Evolutionary conservation across 768 basidiomycete genomes (phyloP), one percentile per base, ranked within the genome.

Genomic region (Suillus decipiens): DNA sequence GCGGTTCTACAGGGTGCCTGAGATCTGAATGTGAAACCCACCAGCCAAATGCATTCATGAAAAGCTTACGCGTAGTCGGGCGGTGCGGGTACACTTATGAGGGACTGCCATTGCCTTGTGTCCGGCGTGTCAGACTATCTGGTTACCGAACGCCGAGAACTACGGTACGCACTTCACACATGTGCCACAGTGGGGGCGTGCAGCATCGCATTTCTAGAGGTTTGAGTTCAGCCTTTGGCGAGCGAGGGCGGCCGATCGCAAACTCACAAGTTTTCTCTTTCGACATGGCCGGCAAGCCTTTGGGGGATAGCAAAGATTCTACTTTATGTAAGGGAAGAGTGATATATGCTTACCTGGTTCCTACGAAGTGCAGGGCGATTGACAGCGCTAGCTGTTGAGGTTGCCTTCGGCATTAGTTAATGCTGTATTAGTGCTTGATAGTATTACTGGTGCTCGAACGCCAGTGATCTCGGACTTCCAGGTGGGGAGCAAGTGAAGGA

Each of bases 1-100:
- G 88, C 9, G 92, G 92, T 73, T 93, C 91, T 11, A 84, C 79
- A n/a, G 93, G 93, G 75, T 95, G 92, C 28, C 91, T 93, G 68
- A 37, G 45, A 63, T 66, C 56, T 67, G 53, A 55, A 56, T 66
- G 55, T 69, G 62, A 28, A 59, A 24, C 43, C 36, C 24, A 33
- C 34, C 22, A 61, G 28, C 22, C 61, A n/a, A 53, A 50, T 33
- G 59, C 3, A 28, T 31, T 57, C 11, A 15, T 34, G 59, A 48
- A 28, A 6, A 5, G 59, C 90, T 74, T 70, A 93, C 92, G 88
- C 87, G 77, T 92, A 94, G 69, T 93, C 92, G 33, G 89, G 84
- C 55, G 92, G 92, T 9, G 93, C 89, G 9, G 92, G 92, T 37
- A 94, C 92, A 68, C 90, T 90, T 65, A 93, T 86, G 63, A 89